A percentile compares a stretch with the other conserved stretches of the same genome.
Evolutionary conservation across 1,284 basidiomycete genomes (phyloP).

Genomic region (Pseudozyma pruni): DNA sequence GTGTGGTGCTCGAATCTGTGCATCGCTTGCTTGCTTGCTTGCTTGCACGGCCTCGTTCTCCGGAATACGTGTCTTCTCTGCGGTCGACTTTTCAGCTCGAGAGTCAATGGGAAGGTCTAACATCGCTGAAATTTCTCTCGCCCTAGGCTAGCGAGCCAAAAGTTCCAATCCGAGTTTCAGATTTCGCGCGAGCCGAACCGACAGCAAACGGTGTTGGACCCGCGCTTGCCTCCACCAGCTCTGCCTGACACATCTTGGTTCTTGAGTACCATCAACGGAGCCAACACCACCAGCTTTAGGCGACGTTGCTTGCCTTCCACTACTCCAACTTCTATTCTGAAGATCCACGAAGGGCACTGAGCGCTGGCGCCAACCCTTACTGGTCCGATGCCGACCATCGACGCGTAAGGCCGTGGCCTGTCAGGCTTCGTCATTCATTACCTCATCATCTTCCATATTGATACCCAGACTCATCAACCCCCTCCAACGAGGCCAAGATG

Average conservation of each 20-base stretch:
- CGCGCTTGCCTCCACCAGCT: too few species aligned
- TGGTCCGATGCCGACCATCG: slow-evolving; percentile 19
- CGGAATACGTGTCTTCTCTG: slow-evolving; percentile 6
- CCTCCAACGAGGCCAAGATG: slow-evolving; percentile 72
- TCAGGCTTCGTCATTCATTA: slow-evolving; percentile 6
- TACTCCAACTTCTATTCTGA: too few species aligned
- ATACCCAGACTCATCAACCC: slow-evolving; percentile 3
- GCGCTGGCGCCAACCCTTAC: slow-evolving; percentile 26
- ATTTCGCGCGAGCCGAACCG: too few species aligned
- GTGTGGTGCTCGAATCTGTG: too few species aligned
- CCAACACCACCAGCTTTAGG: too few species aligned
- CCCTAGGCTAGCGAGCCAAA: too few species aligned
- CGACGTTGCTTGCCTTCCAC: too few species aligned
- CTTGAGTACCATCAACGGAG: too few species aligned
- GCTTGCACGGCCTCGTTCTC: slow-evolving; percentile 6
- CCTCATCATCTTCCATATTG: background rate
- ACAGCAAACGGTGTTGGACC: too few species aligned
- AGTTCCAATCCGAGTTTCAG: too few species aligned
- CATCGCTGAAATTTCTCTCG: background rate
- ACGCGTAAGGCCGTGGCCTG: slow-evolving; percentile 11
- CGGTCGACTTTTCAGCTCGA: background rate
- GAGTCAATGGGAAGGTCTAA: background rate
- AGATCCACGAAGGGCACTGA: slow-evolving; percentile 17
- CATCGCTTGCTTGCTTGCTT: background rate
- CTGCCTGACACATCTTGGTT: too few species aligned